A percentile compares a stretch with the other conserved stretches of the same genome.
Evolutionary conservation across 2,329 filamentous ascomycete species (phyloP).

Genomic region (Dryadomyces quercivorus): DNA sequence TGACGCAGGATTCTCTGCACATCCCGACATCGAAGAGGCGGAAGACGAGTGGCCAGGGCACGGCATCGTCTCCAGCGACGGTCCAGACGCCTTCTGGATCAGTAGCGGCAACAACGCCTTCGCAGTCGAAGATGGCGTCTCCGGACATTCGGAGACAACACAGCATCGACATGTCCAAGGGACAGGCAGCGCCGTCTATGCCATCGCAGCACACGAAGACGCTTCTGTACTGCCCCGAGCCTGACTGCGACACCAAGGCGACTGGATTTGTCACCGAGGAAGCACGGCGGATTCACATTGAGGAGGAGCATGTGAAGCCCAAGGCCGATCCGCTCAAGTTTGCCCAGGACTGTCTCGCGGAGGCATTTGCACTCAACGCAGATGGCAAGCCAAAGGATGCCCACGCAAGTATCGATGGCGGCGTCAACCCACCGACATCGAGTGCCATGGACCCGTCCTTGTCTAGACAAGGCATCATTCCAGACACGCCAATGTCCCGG

Average conservation of each 20-base stretch:
- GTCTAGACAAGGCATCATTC: constrained; percentile 34
- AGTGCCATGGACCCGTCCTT: constrained; percentile 26
- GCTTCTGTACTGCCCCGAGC: constrained; percentile 37
- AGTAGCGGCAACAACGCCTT: constrained; percentile 19
- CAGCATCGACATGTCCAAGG: constrained; percentile 13
- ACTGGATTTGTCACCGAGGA: constrained; percentile 43
- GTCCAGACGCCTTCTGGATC: constrained; percentile 18
- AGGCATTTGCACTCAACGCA: constrained; percentile 36
- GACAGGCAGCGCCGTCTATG: neutral
- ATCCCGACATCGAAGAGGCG: constrained; percentile 43
- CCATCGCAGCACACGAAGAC: constrained; percentile 24
- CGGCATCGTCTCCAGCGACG: constrained; percentile 22
- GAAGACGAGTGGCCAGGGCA: constrained; percentile 30
- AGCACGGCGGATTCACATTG: constrained; percentile 36
- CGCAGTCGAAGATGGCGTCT: constrained; percentile 35
- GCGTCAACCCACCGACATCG: constrained; percentile 11
- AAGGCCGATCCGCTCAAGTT: constrained; percentile 42
- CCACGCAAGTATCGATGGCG: constrained; percentile 17
- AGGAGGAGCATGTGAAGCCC: constrained; percentile 49
- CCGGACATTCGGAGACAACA: constrained; percentile 30
- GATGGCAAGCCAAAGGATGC: constrained; percentile 31
- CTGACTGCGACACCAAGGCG: constrained; percentile 38
- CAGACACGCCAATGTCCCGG: constrained; percentile 37
- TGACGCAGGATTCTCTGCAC: constrained; percentile 41
- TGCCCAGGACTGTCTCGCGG: constrained; percentile 34